Conservation (phyloP, 805 yeast genomes). For the Deakozyma indianensis region DNA sequence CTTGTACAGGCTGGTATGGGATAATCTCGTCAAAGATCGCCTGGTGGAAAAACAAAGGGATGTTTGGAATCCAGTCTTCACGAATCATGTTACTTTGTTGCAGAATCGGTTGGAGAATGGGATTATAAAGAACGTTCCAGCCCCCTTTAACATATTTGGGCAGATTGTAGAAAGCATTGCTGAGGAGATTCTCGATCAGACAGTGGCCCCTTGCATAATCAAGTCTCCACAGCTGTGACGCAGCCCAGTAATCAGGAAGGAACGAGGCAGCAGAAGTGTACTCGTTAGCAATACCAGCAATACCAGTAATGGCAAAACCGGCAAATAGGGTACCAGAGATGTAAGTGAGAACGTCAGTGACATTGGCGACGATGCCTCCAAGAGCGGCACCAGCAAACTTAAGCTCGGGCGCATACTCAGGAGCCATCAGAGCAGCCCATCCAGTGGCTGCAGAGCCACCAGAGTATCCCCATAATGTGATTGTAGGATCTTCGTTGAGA, state of each 20-base stretch:
- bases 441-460: slow-evolving; percentile 9
- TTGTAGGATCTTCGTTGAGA: slow-evolving; percentile 5
- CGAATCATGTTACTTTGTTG: slow-evolving; percentile 8
- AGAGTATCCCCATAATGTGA: slow-evolving; percentile 10
- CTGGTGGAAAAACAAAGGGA: slow-evolving; percentile 13
- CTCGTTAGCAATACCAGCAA: slow-evolving; percentile 13
- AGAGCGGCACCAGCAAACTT: slow-evolving; percentile 3
- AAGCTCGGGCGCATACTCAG: slow-evolving; percentile 15
- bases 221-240: background rate
- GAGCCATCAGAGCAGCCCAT: slow-evolving; percentile 16
- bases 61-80: slow-evolving; percentile 3
- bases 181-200: slow-evolving; percentile 5
- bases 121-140: slow-evolving; percentile 7
- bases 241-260: slow-evolving; percentile 2
- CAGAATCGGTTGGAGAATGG: slow-evolving; percentile 4
- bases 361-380: slow-evolving; percentile 6
- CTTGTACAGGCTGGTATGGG: slow-evolving; percentile 9
- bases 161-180: slow-evolving; percentile 8
- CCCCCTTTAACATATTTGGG: slow-evolving; percentile 11
- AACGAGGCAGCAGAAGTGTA: slow-evolving; percentile 10
- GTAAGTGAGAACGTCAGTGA: slow-evolving; percentile 8
- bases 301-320: slow-evolving; percentile 14
- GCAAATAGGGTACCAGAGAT: slow-evolving; percentile 10
- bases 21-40: slow-evolving; percentile 13
- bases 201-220: slow-evolving; percentile 12